Evolutionary conservation across 805 yeast genomes (phyloP), one percentile per base, ranked within the genome.

Genomic region (Suhomyces sp.): DNA sequence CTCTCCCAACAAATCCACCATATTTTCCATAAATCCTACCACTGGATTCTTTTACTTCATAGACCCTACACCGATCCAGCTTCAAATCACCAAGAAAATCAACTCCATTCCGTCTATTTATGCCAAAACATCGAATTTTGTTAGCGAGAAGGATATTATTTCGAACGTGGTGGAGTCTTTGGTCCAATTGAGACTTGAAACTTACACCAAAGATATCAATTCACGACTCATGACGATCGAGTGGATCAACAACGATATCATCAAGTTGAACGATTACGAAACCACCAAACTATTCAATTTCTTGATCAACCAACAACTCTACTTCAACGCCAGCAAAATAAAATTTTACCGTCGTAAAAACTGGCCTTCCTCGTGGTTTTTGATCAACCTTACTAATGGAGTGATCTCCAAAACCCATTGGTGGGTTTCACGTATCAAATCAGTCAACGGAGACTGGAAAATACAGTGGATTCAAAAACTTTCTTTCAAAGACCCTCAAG

Each of bases 181-280:
- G 37, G 64, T 79, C 27, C 76, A 71, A 37, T 67, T 86, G 46
- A 72, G 84, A 44, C 64, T 82, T 27, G 78, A 80, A 33, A 74
- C 78, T 3, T 75, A 77, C 49, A 72, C 73, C 51, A 70, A 74
- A 43, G 86, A 84, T 52, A 70, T 85, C 25, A 68, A 80, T 10
- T 77, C 81, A 7, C 75, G 84, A 54, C 77, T 89, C 50, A 72
- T 75, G 35, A 85, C 89, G 0, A 79, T 85, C 0, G 88, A 85
- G 25, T 88, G 94, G 94, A 76, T 81, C 5, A 71, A 75, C n/a
- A 81, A 81, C 56, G 81, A 79, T 40, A 76, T 81, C 40, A 75
- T 87, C 45, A 73, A 68, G 29, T 60, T 87, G 25, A 69, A 75
- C 2, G 73, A 75, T 2, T 73, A 71, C 20, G 91, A 85, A 61